These are phyloP conservation scores for Serendipita sp. DNA, from an alignment of 768 basidiomycete genomes.

Conservation along the genomic window DNA sequence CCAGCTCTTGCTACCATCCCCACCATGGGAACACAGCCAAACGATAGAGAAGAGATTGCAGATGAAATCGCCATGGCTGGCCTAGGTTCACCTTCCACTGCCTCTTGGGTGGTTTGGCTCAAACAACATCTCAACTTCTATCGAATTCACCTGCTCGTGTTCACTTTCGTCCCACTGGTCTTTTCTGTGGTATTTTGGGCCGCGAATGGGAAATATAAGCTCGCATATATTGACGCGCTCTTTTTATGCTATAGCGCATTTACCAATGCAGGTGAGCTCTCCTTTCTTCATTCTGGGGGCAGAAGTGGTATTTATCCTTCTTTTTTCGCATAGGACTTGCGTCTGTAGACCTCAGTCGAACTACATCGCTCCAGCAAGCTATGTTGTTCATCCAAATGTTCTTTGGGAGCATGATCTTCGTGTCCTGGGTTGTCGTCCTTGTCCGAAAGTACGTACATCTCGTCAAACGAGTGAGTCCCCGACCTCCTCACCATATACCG, in stretches of 20 bases:
- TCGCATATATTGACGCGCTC: background rate
- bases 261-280: background rate
- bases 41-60: too few species aligned
- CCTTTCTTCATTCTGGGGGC: background rate
- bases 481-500: too few species aligned
- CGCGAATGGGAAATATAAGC: background rate
- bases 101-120: background rate
- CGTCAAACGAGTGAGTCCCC: too few species aligned
- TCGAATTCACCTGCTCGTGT: constrained; percentile 19
- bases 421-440: background rate
- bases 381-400: background rate
- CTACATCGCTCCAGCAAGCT: constrained; percentile 25
- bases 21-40: too few species aligned
- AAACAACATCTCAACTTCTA: constrained; percentile 30
- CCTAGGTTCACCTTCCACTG: too few species aligned
- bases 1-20: too few species aligned
- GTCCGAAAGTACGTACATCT: background rate
- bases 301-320: background rate
- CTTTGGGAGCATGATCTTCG: background rate
- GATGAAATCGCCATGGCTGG: too few species aligned
- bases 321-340: constrained; percentile 30
- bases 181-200: background rate
- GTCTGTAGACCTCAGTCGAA: constrained; percentile 47
- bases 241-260: background rate
- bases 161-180: background rate